Base-by-base conservation (phyloP, 2,329 filamentous ascomycete genomes). In the Mycogone perniciosa region DNA sequence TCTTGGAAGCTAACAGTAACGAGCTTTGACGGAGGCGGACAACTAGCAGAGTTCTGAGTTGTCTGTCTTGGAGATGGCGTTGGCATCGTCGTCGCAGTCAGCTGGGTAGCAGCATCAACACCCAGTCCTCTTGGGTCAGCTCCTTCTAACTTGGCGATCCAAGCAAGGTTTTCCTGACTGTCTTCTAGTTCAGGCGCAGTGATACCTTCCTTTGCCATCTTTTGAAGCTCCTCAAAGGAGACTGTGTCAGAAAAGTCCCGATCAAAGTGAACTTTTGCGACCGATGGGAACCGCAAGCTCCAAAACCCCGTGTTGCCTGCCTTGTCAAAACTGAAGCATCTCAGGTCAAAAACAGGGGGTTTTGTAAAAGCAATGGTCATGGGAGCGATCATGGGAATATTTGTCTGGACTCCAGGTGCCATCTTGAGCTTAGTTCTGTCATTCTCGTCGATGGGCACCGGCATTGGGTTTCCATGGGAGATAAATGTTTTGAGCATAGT, bases 271-370 rank as follows among this genome's bases (percentile, higher is more conserved):
- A 95, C 75, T 61, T 92, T 95, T 51, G 81, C 76, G 4, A 92
- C 80, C 2, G 79, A 75, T 1, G 90, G 86, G 60, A 95, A 95
- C 1, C 90, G 79, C 47, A 89, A 79, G 53, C 84, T 84, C 72
- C 82, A 89, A 60, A 87, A 90, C 1, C 76, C 75, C 10, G 81
- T 82, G 60, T 86, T 84, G 4, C 81, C 77, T 3, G 79, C 76
- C 60, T 85, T 88, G 53, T 89, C 86, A 58, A 90, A 96, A 0
- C 85, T 84, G 55, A 88, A 88, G 48, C 89, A 91, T 27, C 87
- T 76, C 53, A 95, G 72, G 58, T 95, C 91, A 50, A 90, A 87
- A 0, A 96, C 81, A 20, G 89, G 79, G 0, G 89, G 89, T 0
- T 75, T 72, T 6, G 75, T 77, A 64, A 95, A 95, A 1, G 84